These are phyloP conservation scores for Cryptosporidium canis DNA, from an alignment of 169 alveolate species.

Conservation along the genomic window DNA sequence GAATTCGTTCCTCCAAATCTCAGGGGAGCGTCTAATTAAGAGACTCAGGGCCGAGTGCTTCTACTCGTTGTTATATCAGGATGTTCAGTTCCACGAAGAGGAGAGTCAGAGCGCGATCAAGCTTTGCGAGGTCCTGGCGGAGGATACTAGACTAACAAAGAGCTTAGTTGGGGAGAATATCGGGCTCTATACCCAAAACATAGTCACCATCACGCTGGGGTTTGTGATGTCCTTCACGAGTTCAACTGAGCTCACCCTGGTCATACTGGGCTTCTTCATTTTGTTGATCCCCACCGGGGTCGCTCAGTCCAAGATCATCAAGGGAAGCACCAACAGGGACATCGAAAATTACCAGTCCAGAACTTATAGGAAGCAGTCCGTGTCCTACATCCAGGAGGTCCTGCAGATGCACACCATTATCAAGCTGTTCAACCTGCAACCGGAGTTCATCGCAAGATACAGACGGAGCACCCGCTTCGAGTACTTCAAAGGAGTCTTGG, in stretches of 20 bases:
- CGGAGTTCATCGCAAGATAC: conserved; percentile 7
- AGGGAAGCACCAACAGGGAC: conserved; percentile 46
- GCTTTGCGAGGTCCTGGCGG: conserved; percentile 54
- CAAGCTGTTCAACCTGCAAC: conserved; percentile 27
- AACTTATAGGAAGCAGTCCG: not conserved
- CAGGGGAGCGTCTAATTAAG: conserved; percentile 50
- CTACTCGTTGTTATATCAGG: conserved; percentile 46
- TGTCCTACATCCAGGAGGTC: conserved; percentile 36
- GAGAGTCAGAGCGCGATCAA: conserved; percentile 3
- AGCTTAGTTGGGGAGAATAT: conserved; percentile 62
- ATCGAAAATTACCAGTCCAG: not conserved
- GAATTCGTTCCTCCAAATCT: conserved; percentile 45
- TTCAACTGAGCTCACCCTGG: conserved; percentile 26
- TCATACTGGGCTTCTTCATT: conserved; percentile 25
- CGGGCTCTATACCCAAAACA: conserved; percentile 52
- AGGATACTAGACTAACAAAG: conserved; percentile 40
- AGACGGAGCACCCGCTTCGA: conserved; percentile 59
- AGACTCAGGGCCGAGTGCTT: conserved; percentile 66
- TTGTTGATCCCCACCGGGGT: conserved; percentile 50
- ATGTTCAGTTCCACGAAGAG: conserved; percentile 23
- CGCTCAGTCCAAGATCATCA: conserved; percentile 43
- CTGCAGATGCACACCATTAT: conserved; percentile 61
- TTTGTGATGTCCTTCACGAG: conserved; percentile 48
- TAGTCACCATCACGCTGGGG: conserved; percentile 50
- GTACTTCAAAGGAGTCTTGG: conserved; percentile 43